A percentile compares a stretch with the other conserved stretches of the same genome.
Evolutionary conservation across 805 yeast genomes (phyloP).

Genomic region (Tetrapisispora pingtungensis): DNA sequence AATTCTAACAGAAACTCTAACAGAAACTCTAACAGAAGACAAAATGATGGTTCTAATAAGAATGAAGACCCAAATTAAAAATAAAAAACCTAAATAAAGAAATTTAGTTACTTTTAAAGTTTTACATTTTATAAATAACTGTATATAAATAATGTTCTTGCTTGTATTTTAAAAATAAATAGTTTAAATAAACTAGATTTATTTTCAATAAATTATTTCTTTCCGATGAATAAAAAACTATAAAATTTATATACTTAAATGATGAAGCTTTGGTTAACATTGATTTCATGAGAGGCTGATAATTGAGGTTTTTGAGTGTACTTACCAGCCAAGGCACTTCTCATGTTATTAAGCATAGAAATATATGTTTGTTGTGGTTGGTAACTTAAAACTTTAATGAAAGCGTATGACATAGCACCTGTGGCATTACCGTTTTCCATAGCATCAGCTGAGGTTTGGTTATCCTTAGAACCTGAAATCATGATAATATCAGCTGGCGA

Average conservation of each 20-base stretch:
- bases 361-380: constrained; percentile 61
- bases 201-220: too few species aligned
- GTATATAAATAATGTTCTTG: background rate
- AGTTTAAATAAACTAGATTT: too few species aligned
- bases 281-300: constrained; percentile 74
- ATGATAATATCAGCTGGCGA: constrained; percentile 70
- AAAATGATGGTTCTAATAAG: background rate
- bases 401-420: constrained; percentile 82
- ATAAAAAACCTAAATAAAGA: too few species aligned
- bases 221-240: too few species aligned
- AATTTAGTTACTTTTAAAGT: too few species aligned
- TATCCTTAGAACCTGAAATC: constrained; percentile 75
- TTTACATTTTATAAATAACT: background rate
- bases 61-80: too few species aligned
- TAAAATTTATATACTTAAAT: background rate
- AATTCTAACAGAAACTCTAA: background rate
- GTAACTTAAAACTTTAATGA: constrained; percentile 49
- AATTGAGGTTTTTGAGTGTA: constrained; percentile 80
- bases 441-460: constrained; percentile 79
- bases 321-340: constrained; percentile 49
- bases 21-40: background rate
- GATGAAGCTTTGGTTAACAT: constrained; percentile 43
- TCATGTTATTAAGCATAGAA: constrained; percentile 59
- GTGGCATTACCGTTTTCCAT: constrained; percentile 58
- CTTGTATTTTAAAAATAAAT: too few species aligned